Conservation (phyloP, 148 eudicot species). For the Heliamphora exappendiculata region DNA sequence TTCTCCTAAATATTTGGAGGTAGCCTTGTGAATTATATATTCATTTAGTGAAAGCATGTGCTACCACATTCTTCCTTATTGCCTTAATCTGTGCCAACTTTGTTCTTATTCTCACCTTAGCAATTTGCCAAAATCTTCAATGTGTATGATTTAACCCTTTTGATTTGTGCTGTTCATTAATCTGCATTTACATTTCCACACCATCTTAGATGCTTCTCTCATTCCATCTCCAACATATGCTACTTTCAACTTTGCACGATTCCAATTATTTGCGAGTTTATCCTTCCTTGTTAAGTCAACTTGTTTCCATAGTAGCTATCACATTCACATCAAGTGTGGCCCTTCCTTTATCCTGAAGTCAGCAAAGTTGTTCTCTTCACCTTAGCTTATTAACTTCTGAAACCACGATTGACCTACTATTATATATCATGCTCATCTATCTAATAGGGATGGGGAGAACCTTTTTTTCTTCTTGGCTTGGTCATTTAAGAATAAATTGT, state of each 20-base stretch:
- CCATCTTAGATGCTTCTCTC: neutral
- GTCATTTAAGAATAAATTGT: neutral
- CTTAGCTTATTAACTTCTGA: neutral
- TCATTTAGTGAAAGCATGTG: neutral
- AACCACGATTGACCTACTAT: neutral
- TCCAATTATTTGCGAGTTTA: neutral
- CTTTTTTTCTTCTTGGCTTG: neutral
- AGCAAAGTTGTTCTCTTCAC: neutral
- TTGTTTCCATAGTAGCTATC: neutral
- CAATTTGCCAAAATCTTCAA: neutral
- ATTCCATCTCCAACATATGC: neutral
- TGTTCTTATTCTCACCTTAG: neutral
- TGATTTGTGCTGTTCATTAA: neutral
- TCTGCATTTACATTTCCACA: neutral
- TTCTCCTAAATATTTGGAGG: neutral
- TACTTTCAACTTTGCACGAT: neutral
- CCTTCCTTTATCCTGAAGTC: neutral
- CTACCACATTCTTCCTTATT: neutral
- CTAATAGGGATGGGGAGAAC: neutral
- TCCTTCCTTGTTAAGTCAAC: neutral
- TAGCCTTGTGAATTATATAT: neutral
- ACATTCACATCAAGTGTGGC: neutral
- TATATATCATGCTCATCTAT: neutral
- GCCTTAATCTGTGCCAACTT: neutral
- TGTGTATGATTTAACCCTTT: neutral